phyloP scores from a whole-genome alignment of 805 yeast species.

The Hermanozyma aechmeae region DNA sequence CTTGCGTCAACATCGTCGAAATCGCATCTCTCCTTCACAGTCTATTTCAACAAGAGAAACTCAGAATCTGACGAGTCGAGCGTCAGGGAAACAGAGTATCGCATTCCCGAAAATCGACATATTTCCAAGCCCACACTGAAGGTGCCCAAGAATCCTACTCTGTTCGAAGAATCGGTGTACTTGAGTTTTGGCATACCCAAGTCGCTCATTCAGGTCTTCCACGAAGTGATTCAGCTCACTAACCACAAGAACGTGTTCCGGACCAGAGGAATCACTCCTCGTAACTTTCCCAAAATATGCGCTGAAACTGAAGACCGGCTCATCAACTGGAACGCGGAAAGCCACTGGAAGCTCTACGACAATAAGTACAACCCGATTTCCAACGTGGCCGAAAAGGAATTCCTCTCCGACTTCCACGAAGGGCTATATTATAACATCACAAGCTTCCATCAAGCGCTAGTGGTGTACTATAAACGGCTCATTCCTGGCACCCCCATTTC shows the following conservation, averaged over 20 bases:
- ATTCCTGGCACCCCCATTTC: constrained; percentile 33
- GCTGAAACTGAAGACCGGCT: constrained; percentile 46
- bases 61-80: background rate
- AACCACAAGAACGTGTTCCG: constrained; percentile 44
- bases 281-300: constrained; percentile 47
- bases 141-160: constrained; percentile 3
- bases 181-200: constrained; percentile 40
- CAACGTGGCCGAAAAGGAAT: constrained; percentile 10
- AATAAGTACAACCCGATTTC: constrained; percentile 10
- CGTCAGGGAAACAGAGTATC: background rate
- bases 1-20: background rate
- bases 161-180: constrained; percentile 21
- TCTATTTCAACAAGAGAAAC: constrained; percentile 14
- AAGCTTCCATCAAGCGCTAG: constrained; percentile 33
- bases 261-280: constrained; percentile 30
- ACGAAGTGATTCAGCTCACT: constrained; percentile 36
- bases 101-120: constrained; percentile 1
- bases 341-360: constrained; percentile 30
- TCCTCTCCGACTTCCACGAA: constrained; percentile 30
- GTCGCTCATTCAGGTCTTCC: constrained; percentile 36
- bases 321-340: constrained; percentile 34
- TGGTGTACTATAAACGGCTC: constrained; percentile 36
- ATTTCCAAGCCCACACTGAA: constrained; percentile 3
- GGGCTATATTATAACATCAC: constrained; percentile 26
- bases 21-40: constrained; percentile 16